Evolutionary conservation across 257 asterid species (phyloP).

Genomic region (Orobanche coerulescens): DNA sequence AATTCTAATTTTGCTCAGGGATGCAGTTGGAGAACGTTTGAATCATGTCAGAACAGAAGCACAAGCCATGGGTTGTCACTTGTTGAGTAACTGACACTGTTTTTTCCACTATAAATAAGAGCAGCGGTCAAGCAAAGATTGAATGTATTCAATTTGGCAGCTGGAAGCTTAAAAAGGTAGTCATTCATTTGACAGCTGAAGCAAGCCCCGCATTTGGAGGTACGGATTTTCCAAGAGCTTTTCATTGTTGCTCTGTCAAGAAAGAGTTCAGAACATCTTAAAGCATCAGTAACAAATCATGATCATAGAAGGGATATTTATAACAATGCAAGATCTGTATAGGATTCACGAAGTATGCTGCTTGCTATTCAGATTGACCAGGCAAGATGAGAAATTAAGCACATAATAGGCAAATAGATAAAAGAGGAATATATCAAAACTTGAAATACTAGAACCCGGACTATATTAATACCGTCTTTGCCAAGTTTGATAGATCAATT

Average conservation of each 20-base stretch:
- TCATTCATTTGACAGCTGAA: conserved; percentile 70
- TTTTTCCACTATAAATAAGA: too few species aligned
- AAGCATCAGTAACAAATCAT: conserved; percentile 16
- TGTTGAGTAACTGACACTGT: background rate
- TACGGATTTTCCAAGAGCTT: conserved; percentile 97
- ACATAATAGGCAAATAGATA: conserved; percentile 5
- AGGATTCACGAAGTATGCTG: conserved; percentile 12
- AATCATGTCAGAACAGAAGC: conserved; percentile 15
- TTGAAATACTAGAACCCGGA: background rate
- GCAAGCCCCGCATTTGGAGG: conserved; percentile 97
- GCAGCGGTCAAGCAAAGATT: background rate
- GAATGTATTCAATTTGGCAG: conserved; percentile 36
- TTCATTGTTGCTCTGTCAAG: conserved; percentile 95
- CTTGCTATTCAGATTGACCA: background rate
- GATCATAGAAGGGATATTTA: conserved; percentile 11
- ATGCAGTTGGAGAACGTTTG: conserved; percentile 10
- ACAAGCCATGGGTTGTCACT: conserved; percentile 22
- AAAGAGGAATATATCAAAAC: conserved; percentile 8
- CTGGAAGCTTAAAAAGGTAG: conserved; percentile 27
- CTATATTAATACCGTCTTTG: background rate
- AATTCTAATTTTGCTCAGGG: conserved; percentile 18
- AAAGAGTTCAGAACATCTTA: conserved; percentile 26
- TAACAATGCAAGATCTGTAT: conserved; percentile 6
- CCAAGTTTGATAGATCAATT: background rate
- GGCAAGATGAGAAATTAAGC: conserved; percentile 11